Evolutionary conservation across 352 stramenopile species (phyloP).

Genomic region (Phytophthora europaea): DNA sequence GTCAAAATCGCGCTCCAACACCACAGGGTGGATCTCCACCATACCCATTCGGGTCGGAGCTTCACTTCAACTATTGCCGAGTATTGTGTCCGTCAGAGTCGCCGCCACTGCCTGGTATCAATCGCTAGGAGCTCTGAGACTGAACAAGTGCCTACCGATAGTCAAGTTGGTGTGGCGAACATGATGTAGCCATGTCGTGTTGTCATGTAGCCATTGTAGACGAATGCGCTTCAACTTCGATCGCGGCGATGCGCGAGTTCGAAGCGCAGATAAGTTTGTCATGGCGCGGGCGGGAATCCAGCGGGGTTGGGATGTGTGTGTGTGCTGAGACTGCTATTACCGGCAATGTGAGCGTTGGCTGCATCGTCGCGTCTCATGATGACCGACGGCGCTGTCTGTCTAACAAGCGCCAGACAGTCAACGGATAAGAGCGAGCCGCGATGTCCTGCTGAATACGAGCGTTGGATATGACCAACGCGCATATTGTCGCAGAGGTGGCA

Average conservation of each 20-base stretch:
- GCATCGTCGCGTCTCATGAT: constrained; percentile 4
- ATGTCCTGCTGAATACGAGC: not conserved
- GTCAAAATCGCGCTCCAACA: not conserved
- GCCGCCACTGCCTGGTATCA: too few species aligned
- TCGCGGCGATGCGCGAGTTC: not conserved
- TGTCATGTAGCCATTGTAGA: not conserved
- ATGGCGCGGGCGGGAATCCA: not conserved
- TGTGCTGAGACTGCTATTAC: constrained; percentile 15
- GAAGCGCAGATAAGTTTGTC: not conserved
- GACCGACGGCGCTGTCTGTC: not conserved
- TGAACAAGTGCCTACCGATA: not conserved
- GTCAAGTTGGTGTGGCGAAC: not conserved
- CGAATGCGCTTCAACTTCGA: not conserved
- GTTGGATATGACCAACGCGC: constrained; percentile 15
- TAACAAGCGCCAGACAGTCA: constrained; percentile 7
- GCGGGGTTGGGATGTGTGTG: constrained; percentile 1
- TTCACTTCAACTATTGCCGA: not conserved
- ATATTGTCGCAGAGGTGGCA: not conserved
- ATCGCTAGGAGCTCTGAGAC: too few species aligned
- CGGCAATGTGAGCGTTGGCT: constrained; percentile 7
- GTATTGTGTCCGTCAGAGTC: not conserved
- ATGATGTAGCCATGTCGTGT: not conserved
- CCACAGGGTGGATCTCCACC: not conserved
- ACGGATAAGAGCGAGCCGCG: constrained; percentile 17
- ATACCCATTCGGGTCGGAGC: not conserved